A percentile compares a stretch with the other conserved stretches of the same genome.
phyloP scores from a whole-genome alignment of 73 alveolate genomes.

The Urostyla sp. region DNA sequence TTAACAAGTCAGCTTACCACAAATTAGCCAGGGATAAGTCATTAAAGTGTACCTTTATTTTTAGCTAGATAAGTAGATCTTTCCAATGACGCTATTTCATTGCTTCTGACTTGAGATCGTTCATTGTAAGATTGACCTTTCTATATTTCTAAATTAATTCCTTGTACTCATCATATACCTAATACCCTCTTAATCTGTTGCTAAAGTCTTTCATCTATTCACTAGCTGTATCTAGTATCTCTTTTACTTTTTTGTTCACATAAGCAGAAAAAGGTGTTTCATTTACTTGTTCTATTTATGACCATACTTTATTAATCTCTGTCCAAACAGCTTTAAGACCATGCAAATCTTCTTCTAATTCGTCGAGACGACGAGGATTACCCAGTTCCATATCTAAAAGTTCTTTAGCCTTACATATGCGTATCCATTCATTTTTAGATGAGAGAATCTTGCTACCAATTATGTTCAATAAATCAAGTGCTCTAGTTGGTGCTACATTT shows the following conservation, averaged over 20 bases:
- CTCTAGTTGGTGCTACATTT: constrained; percentile 88
- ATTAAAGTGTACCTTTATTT: constrained; percentile 76
- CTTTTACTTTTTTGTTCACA: constrained; percentile 92
- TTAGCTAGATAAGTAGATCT: constrained; percentile 78
- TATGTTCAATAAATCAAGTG: constrained; percentile 74
- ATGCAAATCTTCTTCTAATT: constrained; percentile 80
- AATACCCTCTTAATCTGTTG: constrained; percentile 81
- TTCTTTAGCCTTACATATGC: constrained; percentile 96
- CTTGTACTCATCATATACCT: constrained; percentile 97
- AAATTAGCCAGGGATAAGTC: constrained; percentile 81
- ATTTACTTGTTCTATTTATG: constrained; percentile 73
- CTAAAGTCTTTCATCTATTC: constrained; percentile 79
- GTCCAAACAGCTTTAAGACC: constrained; percentile 91
- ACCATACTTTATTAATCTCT: constrained; percentile 85
- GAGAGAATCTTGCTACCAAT: constrained; percentile 71
- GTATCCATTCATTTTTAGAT: constrained; percentile 88
- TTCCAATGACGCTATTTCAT: constrained; percentile 99
- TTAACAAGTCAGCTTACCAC: constrained; percentile 88
- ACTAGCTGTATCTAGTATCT: constrained; percentile 79
- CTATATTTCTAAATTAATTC: constrained; percentile 81
- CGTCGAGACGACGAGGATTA: constrained; percentile 85
- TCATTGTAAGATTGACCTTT: constrained; percentile 86
- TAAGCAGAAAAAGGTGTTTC: constrained; percentile 96
- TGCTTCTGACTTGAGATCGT: constrained; percentile 98
- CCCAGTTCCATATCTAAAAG: constrained; percentile 95